Evolutionary conservation across 139 green algal genomes (phyloP), one percentile per base, ranked within the genome.

Genomic region (Pseudopediastrum boryanum): DNA sequence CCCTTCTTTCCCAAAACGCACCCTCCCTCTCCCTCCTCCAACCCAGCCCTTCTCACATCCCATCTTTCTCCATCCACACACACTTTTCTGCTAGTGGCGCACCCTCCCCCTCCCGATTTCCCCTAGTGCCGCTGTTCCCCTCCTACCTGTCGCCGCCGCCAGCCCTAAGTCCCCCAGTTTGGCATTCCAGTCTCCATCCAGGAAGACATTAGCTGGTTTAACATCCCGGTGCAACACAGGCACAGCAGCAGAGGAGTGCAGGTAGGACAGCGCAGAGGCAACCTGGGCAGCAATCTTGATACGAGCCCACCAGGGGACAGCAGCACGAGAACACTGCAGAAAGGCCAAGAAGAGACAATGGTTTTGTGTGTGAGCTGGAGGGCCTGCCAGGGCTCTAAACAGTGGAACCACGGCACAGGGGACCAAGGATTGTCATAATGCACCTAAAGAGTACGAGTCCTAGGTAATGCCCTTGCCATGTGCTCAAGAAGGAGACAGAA

Each of bases 131-230:
- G 50, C 50, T 27, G 21, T 19, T 19, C 19, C 50, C 50, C 16
- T 59, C 50, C 19, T 19, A 27, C 50, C 21, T 21, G 50, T 21
- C 50, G 21, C 50, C 50, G 50, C 50, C 50, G 50, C 50, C 50
- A 19, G 19, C 50, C 50, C 50, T 19, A 59, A 59, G 19, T 21
- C 50, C 50, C 50, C 50, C 39, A 71, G 43, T 43, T 72, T 80
- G 21, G 59, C 73, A 52, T 80, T 80, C 27, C 59, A 44, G 2
- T 61, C 43, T 25, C 73, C 73, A 29, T 71, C 73, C 12, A 80
- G 42, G 43, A 80, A 71, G 33, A 70, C 33, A 61, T 80, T 80
- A 21, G 73, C 73, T 4, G 73, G 73, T 43, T 80, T 80, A 61
- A 80, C 62, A 61, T 80, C 73, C 23, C 73, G 23, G 73, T 80